Evolutionary conservation across 495 filamentous ascomycete genomes (phyloP).

Genomic region (Penicillium arizonense): DNA sequence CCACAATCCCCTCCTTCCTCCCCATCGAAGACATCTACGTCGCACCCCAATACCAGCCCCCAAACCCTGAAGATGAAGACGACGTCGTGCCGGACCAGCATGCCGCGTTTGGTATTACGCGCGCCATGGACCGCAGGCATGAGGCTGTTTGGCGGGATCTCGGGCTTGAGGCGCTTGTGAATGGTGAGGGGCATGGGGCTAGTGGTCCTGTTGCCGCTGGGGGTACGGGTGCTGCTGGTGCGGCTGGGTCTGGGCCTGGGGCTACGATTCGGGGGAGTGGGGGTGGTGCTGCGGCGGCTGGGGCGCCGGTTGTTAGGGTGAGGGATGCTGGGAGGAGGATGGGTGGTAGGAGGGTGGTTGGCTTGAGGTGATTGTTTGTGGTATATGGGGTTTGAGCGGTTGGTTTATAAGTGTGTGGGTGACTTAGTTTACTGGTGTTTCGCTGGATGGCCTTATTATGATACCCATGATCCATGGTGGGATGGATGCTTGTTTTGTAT

Average conservation of each 20-base stretch:
- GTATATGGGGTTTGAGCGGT: background rate
- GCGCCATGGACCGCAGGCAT: conserved; percentile 62
- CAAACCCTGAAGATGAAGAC: conserved; percentile 97
- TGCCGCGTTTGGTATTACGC: conserved; percentile 90
- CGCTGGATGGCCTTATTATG: conserved; percentile 5
- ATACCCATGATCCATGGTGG: conserved; percentile 5
- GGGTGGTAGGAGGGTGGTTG: conserved; percentile 37
- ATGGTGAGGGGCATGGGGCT: conserved; percentile 27
- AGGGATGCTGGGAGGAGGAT: conserved; percentile 33
- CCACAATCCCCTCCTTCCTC: conserved; percentile 45
- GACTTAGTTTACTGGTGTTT: conserved; percentile 3
- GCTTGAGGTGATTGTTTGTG: conserved; percentile 29
- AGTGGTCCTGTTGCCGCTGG: conserved; percentile 10
- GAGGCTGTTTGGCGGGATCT: conserved; percentile 87
- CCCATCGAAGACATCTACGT: conserved; percentile 78
- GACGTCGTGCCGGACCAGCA: conserved; percentile 97
- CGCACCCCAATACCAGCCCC: conserved; percentile 81
- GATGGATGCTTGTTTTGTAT: background rate
- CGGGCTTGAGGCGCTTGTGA: conserved; percentile 70
- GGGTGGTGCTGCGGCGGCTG: conserved; percentile 20
- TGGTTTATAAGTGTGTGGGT: no score
- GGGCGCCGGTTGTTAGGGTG: conserved; percentile 18
- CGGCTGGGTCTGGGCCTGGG: conserved; percentile 55
- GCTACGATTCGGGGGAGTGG: conserved; percentile 28
- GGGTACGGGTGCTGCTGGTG: conserved; percentile 6